A percentile compares a stretch with the other conserved stretches of the same genome.
These are phyloP conservation scores for Aspergillus fijiensis DNA, from an alignment of 2,329 filamentous ascomycete genomes.

Conservation along the genomic window DNA sequence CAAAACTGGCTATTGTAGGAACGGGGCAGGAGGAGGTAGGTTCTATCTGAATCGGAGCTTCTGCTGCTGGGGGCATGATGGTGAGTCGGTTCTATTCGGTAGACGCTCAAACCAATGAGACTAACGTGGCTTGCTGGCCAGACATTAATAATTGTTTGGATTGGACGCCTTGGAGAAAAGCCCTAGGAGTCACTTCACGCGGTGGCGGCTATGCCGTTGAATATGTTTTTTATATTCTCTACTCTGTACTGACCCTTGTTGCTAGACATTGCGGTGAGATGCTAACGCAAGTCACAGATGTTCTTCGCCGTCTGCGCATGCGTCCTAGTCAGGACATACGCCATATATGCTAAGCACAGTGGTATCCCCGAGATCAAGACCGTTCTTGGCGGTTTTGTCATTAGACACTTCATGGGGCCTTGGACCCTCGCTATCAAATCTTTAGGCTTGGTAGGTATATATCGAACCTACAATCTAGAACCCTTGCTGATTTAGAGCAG, in stretches of 20 bases:
- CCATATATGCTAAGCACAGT: slow-evolving; percentile 85
- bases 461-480: slow-evolving; percentile 5
- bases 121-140: slow-evolving; percentile 23
- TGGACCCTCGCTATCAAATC: slow-evolving; percentile 93
- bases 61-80: slow-evolving; percentile 89
- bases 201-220: slow-evolving; percentile 78
- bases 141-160: slow-evolving; percentile 77
- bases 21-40: slow-evolving; percentile 71
- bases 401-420: slow-evolving; percentile 76
- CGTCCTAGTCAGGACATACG: slow-evolving; percentile 78
- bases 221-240: slow-evolving; percentile 82
- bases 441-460: slow-evolving; percentile 67
- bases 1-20: slow-evolving; percentile 84
- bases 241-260: slow-evolving; percentile 63
- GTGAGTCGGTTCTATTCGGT: slow-evolving; percentile 30
- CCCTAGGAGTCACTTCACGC: slow-evolving; percentile 64
- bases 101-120: background rate
- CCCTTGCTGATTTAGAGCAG: slow-evolving; percentile 46
- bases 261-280: background rate
- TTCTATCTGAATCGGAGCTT: slow-evolving; percentile 92
- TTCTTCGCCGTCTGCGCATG: slow-evolving; percentile 76
- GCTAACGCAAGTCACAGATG: slow-evolving; percentile 53
- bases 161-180: slow-evolving; percentile 82
- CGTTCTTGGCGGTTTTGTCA: slow-evolving; percentile 88
- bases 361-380: slow-evolving; percentile 99